These are phyloP conservation scores for Nematocida ironsii DNA, from an alignment of 371 early-diverging fungal species.

Conservation along the genomic window DNA sequence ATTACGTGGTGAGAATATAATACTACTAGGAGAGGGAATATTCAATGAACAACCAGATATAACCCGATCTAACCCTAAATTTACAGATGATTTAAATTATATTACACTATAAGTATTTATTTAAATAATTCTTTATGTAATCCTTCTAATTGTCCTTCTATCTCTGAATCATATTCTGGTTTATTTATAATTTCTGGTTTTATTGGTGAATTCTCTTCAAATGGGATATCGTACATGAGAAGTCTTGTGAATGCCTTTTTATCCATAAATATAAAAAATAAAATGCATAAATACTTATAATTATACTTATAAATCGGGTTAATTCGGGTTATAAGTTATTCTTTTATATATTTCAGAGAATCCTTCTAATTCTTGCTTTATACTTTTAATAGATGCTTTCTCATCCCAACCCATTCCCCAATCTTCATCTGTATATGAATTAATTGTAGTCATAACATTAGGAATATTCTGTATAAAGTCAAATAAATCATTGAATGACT, in stretches of 20 bases:
- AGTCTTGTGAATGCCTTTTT: constrained; percentile 46
- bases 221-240: constrained; percentile 34
- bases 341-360: not conserved
- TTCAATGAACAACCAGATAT: not conserved
- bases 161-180: constrained; percentile 51
- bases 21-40: constrained; percentile 56
- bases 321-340: too few species aligned
- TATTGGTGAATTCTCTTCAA: not conserved
- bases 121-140: constrained; percentile 30
- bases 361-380: not conserved
- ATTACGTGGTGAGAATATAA: constrained; percentile 70
- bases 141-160: constrained; percentile 36
- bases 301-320: not conserved
- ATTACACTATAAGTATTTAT: constrained; percentile 43
- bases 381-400: not conserved
- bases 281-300: not conserved
- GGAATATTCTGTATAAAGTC: not conserved
- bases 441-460: not conserved
- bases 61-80: not conserved
- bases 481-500: constrained; percentile 9
- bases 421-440: constrained; percentile 6
- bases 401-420: not conserved
- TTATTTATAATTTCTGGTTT: not conserved
- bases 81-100: constrained; percentile 41
- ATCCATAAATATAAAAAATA: constrained; percentile 45